phyloP scores from a whole-genome alignment of 768 basidiomycete genomes.

The Mycena galericulata region DNA sequence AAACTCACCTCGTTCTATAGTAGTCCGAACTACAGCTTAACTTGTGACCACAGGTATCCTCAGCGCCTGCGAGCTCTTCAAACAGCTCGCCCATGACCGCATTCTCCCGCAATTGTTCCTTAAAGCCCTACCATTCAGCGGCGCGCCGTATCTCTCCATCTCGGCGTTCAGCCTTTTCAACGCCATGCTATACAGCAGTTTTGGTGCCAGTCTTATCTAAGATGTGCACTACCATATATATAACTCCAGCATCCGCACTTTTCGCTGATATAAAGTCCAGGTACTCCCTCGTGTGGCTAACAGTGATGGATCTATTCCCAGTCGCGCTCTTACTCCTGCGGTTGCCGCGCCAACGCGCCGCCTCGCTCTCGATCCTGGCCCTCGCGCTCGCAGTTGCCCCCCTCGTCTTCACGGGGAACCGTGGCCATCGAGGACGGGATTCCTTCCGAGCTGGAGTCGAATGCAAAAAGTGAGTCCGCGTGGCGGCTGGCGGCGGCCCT shows the following conservation, averaged over 20 bases:
- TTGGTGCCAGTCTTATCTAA: slow-evolving; percentile 71
- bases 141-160: slow-evolving; percentile 65
- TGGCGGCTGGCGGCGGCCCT: background rate
- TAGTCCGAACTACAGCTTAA: background rate
- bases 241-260: too few species aligned
- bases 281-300: slow-evolving; percentile 77
- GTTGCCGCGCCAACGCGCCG: slow-evolving; percentile 70
- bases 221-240: slow-evolving; percentile 53
- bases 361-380: slow-evolving; percentile 57
- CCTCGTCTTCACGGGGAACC: slow-evolving; percentile 67
- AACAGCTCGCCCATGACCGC: slow-evolving; percentile 68
- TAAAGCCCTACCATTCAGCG: slow-evolving; percentile 58
- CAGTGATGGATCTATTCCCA: slow-evolving; percentile 75
- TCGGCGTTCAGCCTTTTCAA: slow-evolving; percentile 62
- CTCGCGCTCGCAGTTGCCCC: slow-evolving; percentile 55
- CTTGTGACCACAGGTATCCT: slow-evolving; percentile 61
- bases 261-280: too few species aligned
- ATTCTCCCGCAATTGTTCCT: slow-evolving; percentile 69
- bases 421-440: slow-evolving; percentile 51
- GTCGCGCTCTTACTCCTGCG: slow-evolving; percentile 69
- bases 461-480: slow-evolving; percentile 69
- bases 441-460: slow-evolving; percentile 81
- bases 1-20: slow-evolving; percentile 11
- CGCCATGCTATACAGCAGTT: slow-evolving; percentile 66
- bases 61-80: slow-evolving; percentile 68